These are phyloP conservation scores for Globisporangium paddicum DNA, from an alignment of 352 stramenopile species.

Conservation along the genomic window DNA sequence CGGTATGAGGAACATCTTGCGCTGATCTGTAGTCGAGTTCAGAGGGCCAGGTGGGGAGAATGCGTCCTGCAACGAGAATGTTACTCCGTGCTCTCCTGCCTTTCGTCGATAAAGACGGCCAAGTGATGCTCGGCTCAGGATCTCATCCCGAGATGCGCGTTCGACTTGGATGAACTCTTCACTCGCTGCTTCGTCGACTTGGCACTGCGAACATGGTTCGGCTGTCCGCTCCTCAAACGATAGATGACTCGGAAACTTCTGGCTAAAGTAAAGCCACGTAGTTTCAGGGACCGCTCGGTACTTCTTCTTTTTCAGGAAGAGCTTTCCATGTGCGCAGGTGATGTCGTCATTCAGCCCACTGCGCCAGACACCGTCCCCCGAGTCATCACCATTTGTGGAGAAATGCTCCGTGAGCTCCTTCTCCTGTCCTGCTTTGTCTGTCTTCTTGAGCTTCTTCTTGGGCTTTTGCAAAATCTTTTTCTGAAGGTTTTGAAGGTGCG, in stretches of 20 bases:
- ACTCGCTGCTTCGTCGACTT: conserved; percentile 37
- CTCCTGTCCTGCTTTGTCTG: conserved; percentile 13
- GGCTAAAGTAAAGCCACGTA: conserved; percentile 60
- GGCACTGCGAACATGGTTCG: conserved; percentile 46
- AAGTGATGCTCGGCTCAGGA: conserved; percentile 49
- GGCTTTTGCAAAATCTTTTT: conserved; percentile 36
- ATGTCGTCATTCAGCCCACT: conserved; percentile 68
- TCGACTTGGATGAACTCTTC: conserved; percentile 54
- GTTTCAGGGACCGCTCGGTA: conserved; percentile 44
- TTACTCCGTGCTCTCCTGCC: conserved; percentile 17
- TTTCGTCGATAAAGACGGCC: conserved; percentile 48
- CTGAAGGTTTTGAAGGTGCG: conserved; percentile 39
- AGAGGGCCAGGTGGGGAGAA: conserved; percentile 33
- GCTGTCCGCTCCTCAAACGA: conserved; percentile 28
- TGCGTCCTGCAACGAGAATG: conserved; percentile 36
- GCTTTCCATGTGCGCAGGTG: conserved; percentile 56
- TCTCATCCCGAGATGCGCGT: conserved; percentile 45
- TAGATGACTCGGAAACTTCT: conserved; percentile 43
- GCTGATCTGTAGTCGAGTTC: conserved; percentile 17
- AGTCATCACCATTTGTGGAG: not conserved
- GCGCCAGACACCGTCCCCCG: conserved; percentile 26
- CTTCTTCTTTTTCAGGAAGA: conserved; percentile 63
- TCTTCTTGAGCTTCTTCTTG: conserved; percentile 18
- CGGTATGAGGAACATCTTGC: conserved; percentile 56
- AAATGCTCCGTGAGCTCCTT: conserved; percentile 5